Base-by-base conservation (phyloP, 2,329 filamentous ascomycete species). In the Thelonectria blattea region DNA sequence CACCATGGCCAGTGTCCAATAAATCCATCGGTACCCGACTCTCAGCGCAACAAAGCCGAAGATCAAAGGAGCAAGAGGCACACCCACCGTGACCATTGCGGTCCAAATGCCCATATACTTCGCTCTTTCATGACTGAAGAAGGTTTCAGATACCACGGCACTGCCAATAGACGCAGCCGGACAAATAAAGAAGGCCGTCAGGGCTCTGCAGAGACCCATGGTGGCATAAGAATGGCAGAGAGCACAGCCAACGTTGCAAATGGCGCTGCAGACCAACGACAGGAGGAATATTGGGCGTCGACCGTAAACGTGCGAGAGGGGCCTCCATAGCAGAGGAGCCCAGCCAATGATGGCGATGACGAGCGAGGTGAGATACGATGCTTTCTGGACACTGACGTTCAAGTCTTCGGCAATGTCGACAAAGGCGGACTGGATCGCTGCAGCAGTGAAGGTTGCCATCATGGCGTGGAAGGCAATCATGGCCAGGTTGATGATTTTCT, bases 21-120 rank as follows among this genome's bases (percentile, higher is more conserved):
- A 87, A 24, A 86, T 85, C 84, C 85, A 87, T 15, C 81, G 77
- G 56, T 83, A 87, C 0, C 81, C 80, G 14, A 82, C 79, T 10
- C 81, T 77, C 57, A 82, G 74, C 1, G 81, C 78, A 0, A 86
- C 83, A 27, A 77, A 78, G 1, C 79, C 78, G 43, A 82, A 73
- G 15, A 76, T 66, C 22, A 77, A 68, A 0, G 74, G 74, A 3
- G 73, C 72, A 8, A 71, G 79, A 8, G 66, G 66, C 7, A 69
- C 65, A 7, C 67, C 65, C 10, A 69, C 24, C 0, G 65, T 69
- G 5, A 66, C 54, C 67, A 69, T 69, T 11, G 62, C 52, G 1
- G 66, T 61, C 66, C 67, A 69, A 10, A 65, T 51, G 5, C 64
- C 67, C 32, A 68, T 61, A 17, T 57, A 68, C 3, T 55, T 51